phyloP scores from a whole-genome alignment of 495 filamentous ascomycete genomes.

The Aspergillus bridgeri region DNA sequence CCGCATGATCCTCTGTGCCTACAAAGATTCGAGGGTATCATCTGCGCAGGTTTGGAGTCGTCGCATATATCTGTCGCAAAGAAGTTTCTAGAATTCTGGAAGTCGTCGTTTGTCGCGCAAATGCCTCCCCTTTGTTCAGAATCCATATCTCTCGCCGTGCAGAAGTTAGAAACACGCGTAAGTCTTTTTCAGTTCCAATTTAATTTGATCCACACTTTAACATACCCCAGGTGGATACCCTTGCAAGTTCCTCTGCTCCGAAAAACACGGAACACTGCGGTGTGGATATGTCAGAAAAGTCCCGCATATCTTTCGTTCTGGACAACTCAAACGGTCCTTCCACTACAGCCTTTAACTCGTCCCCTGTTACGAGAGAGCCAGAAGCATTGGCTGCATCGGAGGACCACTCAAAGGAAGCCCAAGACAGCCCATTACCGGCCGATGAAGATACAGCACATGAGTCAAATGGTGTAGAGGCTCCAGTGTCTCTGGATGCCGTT shows the following conservation, averaged over 20 bases:
- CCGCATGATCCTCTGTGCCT: constrained; percentile 42
- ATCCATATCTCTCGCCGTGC: constrained; percentile 45
- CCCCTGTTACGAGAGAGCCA: constrained; percentile 20
- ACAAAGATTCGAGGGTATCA: constrained; percentile 45
- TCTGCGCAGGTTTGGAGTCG: constrained; percentile 56
- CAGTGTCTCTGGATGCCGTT: background rate
- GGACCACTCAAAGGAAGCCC: constrained; percentile 13
- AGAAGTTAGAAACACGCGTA: constrained; percentile 32
- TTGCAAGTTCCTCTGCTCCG: background rate
- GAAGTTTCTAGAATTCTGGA: constrained; percentile 56
- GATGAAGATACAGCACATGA: constrained; percentile 5
- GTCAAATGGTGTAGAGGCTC: background rate
- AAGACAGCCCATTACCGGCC: constrained; percentile 8
- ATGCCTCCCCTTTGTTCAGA: constrained; percentile 42
- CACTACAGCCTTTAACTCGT: constrained; percentile 21
- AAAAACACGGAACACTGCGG: constrained; percentile 11
- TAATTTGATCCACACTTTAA: background rate
- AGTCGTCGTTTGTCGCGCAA: constrained; percentile 50
- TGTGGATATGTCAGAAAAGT: constrained; percentile 13
- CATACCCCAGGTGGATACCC: background rate
- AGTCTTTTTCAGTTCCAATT: background rate
- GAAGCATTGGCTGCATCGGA: constrained; percentile 8
- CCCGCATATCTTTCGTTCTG: constrained; percentile 15
- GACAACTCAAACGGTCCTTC: constrained; percentile 13
- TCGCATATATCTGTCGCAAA: constrained; percentile 51